These are phyloP conservation scores for Pythium myriotylum DNA, from an alignment of 352 stramenopile species.

Conservation along the genomic window DNA sequence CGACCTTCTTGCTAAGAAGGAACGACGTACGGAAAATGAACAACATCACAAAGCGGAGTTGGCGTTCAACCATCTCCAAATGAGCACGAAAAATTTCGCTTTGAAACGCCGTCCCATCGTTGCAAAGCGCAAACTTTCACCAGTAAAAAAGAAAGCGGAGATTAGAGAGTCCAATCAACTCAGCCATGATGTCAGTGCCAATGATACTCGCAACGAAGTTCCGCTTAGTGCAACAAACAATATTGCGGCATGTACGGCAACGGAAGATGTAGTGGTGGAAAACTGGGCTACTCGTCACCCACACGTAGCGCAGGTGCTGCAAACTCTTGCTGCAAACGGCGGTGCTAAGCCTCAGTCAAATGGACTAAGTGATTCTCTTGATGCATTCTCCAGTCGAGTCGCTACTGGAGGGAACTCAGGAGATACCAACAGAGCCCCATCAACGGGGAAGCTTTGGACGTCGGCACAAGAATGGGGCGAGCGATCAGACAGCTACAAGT, in stretches of 20 bases:
- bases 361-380: background rate
- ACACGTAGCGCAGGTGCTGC: constrained; percentile 47
- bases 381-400: constrained; percentile 16
- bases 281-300: constrained; percentile 45
- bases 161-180: constrained; percentile 10
- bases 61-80: constrained; percentile 16
- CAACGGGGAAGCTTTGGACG: background rate
- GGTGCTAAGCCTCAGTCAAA: background rate
- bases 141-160: constrained; percentile 5
- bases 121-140: constrained; percentile 6
- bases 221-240: background rate
- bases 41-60: constrained; percentile 1
- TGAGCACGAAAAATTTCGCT: constrained; percentile 14
- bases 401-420: background rate
- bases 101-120: constrained; percentile 14
- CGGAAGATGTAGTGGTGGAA: background rate
- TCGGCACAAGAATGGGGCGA: constrained; percentile 47
- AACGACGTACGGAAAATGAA: background rate
- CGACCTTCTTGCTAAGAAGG: constrained; percentile 14
- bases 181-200: constrained; percentile 1
- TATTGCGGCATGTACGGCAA: background rate
- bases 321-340: constrained; percentile 28
- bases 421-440: too few species aligned
- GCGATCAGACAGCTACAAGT: constrained; percentile 48
- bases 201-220: background rate